These are phyloP conservation scores for Papiliotrema flavescens DNA, from an alignment of 1,284 basidiomycete species.

Conservation along the genomic window DNA sequence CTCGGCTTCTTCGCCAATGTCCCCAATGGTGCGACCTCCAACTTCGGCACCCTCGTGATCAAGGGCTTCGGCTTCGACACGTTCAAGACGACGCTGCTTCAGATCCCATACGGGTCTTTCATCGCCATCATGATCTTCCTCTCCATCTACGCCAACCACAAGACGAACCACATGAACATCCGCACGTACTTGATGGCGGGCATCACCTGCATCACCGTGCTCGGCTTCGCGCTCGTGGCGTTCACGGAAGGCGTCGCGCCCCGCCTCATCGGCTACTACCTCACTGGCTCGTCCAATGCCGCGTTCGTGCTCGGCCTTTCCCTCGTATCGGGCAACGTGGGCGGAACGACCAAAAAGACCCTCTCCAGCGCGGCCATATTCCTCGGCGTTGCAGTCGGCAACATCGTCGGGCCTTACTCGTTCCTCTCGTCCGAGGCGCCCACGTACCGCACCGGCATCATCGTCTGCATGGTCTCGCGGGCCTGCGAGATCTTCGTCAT, in stretches of 20 bases:
- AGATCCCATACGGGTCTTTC: constrained; percentile 39
- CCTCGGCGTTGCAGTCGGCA: constrained; percentile 35
- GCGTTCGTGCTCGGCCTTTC: constrained; percentile 50
- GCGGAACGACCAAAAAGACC: constrained; percentile 50
- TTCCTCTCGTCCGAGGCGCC: constrained; percentile 47
- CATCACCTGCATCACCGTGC: constrained; percentile 27
- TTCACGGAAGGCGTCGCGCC: constrained; percentile 19
- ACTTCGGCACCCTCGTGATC: constrained; percentile 35
- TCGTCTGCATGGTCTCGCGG: constrained; percentile 46
- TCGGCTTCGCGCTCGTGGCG: constrained; percentile 26
- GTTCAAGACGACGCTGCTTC: constrained; percentile 34
- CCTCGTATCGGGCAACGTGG: constrained; percentile 50
- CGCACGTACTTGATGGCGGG: constrained; percentile 23
- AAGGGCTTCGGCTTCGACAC: constrained; percentile 33
- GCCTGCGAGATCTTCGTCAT: constrained; percentile 43
- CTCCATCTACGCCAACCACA: constrained; percentile 28
- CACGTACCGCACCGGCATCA: constrained; percentile 45
- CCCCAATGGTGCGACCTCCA: constrained; percentile 31
- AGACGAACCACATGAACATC: constrained; percentile 22
- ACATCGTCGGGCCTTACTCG: constrained; percentile 50
- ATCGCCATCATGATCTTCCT: constrained; percentile 25
- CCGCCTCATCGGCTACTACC: constrained; percentile 24
- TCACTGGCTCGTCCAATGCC: constrained; percentile 49
- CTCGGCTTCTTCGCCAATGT: constrained; percentile 40
- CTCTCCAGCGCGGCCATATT: constrained; percentile 27